Conservation (phyloP, 106 monocot species). For the Posidonia australis region DNA sequence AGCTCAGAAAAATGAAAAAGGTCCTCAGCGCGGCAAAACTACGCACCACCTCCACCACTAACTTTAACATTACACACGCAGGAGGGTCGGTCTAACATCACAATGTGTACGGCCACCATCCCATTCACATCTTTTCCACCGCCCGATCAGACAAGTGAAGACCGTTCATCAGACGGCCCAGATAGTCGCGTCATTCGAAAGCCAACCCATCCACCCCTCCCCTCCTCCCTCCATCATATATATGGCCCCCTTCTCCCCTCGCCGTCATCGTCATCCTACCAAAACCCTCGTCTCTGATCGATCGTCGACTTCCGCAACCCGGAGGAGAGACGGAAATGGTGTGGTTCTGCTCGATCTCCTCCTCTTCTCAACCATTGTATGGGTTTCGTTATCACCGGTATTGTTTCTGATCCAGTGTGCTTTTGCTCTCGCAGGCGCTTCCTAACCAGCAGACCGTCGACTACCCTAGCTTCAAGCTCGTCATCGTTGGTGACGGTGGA, state of each 20-base stretch:
- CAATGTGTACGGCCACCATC: too few species aligned
- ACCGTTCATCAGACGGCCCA: background rate
- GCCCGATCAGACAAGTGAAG: too few species aligned
- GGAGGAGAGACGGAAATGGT: too few species aligned
- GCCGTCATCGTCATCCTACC: background rate
- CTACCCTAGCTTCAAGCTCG: constrained; percentile 35
- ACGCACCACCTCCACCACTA: too few species aligned
- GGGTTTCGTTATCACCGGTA: background rate
- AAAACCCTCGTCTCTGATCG: constrained; percentile 1
- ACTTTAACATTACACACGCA: too few species aligned
- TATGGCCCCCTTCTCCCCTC: background rate
- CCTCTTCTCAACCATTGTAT: background rate
- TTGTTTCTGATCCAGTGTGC: background rate
- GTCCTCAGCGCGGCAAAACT: too few species aligned
- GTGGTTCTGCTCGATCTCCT: too few species aligned
- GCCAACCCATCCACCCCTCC: background rate
- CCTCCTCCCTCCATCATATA: background rate
- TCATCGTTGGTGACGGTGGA: constrained; percentile 31
- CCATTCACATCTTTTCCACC: too few species aligned
- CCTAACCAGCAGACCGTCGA: constrained; percentile 30
- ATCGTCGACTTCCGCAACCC: too few species aligned
- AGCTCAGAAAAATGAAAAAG: too few species aligned
- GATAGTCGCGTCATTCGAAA: constrained; percentile 7
- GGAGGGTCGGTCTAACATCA: too few species aligned
- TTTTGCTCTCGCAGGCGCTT: constrained; percentile 17